Evolutionary conservation across 495 filamentous ascomycete genomes (phyloP).

Genomic region (Xylaria grammica): DNA sequence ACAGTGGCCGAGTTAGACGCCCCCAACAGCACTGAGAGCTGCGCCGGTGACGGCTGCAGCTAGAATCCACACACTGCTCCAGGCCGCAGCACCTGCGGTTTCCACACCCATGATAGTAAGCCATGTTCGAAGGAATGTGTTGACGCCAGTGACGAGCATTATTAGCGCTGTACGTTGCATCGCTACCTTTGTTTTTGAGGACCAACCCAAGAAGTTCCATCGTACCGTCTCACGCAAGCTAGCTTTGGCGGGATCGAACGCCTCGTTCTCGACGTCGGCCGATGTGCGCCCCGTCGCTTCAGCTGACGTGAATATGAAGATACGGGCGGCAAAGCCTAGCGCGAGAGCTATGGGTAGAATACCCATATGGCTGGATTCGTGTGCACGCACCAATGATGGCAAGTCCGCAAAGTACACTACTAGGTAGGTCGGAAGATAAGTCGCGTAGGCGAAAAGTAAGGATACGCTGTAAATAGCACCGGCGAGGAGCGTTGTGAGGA

Average conservation of each 20-base stretch:
- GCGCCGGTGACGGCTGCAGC: constrained; percentile 64
- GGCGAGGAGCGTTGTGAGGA: constrained; percentile 68
- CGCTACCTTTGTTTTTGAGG: constrained; percentile 67
- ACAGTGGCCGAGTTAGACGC: constrained; percentile 34
- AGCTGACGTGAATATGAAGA: constrained; percentile 77
- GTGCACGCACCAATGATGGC: constrained; percentile 65
- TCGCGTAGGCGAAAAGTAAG: constrained; percentile 65
- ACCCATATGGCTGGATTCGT: constrained; percentile 60
- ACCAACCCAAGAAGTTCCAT: constrained; percentile 67
- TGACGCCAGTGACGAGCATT: constrained; percentile 57
- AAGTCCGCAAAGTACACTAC: constrained; percentile 73
- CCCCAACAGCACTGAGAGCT: constrained; percentile 60
- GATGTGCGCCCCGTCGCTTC: constrained; percentile 53
- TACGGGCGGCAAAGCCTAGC: constrained; percentile 69
- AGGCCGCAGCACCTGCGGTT: constrained; percentile 67
- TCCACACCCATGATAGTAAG: constrained; percentile 70
- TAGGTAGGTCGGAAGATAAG: constrained; percentile 69
- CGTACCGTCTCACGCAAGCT: constrained; percentile 63
- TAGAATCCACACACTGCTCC: constrained; percentile 71
- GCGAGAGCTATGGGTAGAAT: constrained; percentile 60
- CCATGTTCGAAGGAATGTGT: constrained; percentile 69
- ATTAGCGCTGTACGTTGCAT: constrained; percentile 67
- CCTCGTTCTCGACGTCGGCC: constrained; percentile 38
- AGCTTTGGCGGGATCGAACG: constrained; percentile 60
- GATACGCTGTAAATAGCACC: constrained; percentile 70